phyloP scores from a whole-genome alignment of 176 grass and related monocot genomes.

The Cymbopogon citratus region DNA sequence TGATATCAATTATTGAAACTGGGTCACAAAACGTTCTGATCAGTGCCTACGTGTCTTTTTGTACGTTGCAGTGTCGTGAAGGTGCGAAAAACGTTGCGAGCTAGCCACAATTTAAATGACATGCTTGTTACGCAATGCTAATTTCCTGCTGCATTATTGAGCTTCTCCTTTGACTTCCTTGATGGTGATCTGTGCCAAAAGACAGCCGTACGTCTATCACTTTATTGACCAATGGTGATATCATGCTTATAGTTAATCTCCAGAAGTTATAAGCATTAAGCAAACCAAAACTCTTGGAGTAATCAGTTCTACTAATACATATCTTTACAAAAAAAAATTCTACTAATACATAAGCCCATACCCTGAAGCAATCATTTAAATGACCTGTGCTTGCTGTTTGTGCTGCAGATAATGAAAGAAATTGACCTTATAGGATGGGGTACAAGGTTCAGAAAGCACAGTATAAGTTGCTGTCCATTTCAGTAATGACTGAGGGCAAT shows the following conservation, averaged over 20 bases:
- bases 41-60: background rate
- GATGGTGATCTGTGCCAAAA: constrained; percentile 10
- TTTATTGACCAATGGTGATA: constrained; percentile 8
- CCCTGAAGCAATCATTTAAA: background rate
- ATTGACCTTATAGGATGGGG: background rate
- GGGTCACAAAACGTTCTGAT: background rate
- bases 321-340: too few species aligned
- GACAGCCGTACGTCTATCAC: background rate
- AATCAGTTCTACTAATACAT: background rate
- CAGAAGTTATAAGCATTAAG: background rate
- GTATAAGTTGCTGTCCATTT: constrained; percentile 17
- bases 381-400: background rate
- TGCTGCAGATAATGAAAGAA: background rate
- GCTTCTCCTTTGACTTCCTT: constrained; percentile 12
- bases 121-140: too few species aligned
- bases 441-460: constrained; percentile 12
- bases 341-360: background rate
- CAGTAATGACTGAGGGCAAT: background rate
- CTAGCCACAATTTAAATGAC: constrained; percentile 11
- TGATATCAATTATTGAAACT: background rate
- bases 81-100: background rate
- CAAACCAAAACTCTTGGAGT: background rate
- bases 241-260: constrained; percentile 10
- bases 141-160: constrained; percentile 41
- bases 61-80: background rate